These are phyloP conservation scores for Calophaca sinica DNA, from an alignment of 306 rosid genomes.

Conservation along the genomic window DNA sequence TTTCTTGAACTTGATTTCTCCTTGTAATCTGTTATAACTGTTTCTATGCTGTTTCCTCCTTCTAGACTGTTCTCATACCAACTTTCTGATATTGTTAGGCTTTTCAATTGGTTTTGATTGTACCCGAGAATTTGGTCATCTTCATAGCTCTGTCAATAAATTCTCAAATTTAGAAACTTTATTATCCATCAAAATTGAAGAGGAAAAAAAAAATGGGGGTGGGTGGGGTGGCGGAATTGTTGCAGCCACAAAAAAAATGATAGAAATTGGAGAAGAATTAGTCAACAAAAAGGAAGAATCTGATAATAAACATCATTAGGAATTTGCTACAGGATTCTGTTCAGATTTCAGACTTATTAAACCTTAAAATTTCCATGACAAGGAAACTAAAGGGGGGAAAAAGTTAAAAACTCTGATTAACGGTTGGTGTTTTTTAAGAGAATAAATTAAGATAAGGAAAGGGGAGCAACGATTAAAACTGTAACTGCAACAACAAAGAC, in stretches of 20 bases:
- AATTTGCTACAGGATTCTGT: too few relatives aligned
- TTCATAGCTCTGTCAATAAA: conserved; percentile 77
- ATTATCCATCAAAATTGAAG: not conserved
- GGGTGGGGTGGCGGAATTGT: not conserved
- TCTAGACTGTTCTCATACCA: conserved; percentile 79
- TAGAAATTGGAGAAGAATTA: not conserved
- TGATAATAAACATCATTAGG: too few relatives aligned
- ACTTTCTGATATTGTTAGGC: conserved; percentile 68
- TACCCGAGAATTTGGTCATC: conserved; percentile 71
- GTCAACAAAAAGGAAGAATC: too few relatives aligned
- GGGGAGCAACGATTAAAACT: conserved; percentile 6
- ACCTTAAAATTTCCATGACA: not conserved
- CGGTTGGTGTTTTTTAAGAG: not conserved
- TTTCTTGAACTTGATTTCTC: conserved; percentile 72
- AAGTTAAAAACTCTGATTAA: not conserved
- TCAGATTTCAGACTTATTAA: conserved; percentile 18
- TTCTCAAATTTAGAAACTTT: conserved; percentile 45
- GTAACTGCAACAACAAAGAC: conserved; percentile 35
- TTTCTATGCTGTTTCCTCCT: conserved; percentile 60
- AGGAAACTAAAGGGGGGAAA: conserved; percentile 24
- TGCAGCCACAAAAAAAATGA: not conserved
- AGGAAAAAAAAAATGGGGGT: not conserved
- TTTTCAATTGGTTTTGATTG: conserved; percentile 60
- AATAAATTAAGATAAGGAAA: conserved; percentile 36
- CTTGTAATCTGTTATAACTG: conserved; percentile 56